Evolutionary conservation across 352 stramenopile genomes (phyloP), one percentile per base, ranked within the genome.

Genomic region (Salisapilia sapeloensis): DNA sequence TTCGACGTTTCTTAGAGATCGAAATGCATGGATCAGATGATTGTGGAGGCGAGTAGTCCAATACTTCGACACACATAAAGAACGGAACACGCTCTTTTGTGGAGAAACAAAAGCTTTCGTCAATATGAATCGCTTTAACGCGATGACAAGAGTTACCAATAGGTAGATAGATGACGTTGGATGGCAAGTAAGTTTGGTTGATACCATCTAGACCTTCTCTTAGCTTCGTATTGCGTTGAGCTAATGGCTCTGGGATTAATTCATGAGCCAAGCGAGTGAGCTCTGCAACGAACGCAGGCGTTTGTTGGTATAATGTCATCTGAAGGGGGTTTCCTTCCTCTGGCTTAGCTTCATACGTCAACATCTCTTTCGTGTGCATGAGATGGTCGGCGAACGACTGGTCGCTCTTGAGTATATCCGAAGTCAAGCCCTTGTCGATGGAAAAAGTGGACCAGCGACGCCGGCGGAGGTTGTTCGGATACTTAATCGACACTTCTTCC

Each of bases 1-100:
- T n/a, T n/a, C n/a, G n/a, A n/a, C n/a, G n/a, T n/a, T n/a, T n/a
- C n/a, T n/a, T n/a, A n/a, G n/a, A n/a, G n/a, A n/a, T n/a, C n/a
- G n/a, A n/a, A n/a, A n/a, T n/a, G n/a, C n/a, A n/a, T n/a, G n/a
- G n/a, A n/a, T n/a, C n/a, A n/a, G n/a, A n/a, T n/a, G n/a, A n/a
- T n/a, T n/a, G n/a, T n/a, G n/a, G 20, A 1, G 44, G 40, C 1
- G 45, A 9, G 35, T 83, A 85, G 35, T 89, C 72, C 24, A 89
- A 46, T 5, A 89, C 74, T 28, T 89, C 74, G 1, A 89, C 56
- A 31, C 70, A 82, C 11, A 89, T 37, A 17, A 89, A 78, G 31
- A 81, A 89, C 8, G 74, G 74, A 23, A 85, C 74, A n/a, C 74
- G 59, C 29, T 85, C 66, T 22, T 85, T 85, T 0, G 74, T 89